Conservation (phyloP, 176 grass and related monocot genomes). For the Oryza officinalis region DNA sequence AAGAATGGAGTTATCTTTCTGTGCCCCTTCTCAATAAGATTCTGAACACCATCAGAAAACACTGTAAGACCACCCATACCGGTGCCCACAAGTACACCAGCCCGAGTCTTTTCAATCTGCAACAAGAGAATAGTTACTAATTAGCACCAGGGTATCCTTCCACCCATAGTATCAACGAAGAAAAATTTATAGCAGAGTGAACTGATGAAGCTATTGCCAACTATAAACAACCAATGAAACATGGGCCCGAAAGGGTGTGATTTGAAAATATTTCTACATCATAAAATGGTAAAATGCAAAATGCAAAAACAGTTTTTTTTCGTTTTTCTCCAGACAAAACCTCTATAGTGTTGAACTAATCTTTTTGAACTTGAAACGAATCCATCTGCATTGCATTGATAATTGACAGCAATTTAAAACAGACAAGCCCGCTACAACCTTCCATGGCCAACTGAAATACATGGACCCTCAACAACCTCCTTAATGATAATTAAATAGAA, state of each 20-base stretch:
- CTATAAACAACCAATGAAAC: not conserved
- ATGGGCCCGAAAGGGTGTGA: not conserved
- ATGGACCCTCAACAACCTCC: not conserved
- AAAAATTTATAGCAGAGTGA: slow-evolving; percentile 4
- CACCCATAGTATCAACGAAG: not conserved
- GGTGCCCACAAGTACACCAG: slow-evolving; percentile 94
- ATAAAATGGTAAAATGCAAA: not conserved
- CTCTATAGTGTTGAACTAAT: not conserved
- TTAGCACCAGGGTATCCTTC: slow-evolving; percentile 26
- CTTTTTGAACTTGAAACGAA: not conserved
- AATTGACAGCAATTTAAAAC: not conserved
- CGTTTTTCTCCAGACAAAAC: not conserved
- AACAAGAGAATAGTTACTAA: slow-evolving; percentile 16
- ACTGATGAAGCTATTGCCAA: not conserved
- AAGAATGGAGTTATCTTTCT: slow-evolving; percentile 98
- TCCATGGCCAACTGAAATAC: not conserved
- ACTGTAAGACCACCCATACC: slow-evolving; percentile 97
- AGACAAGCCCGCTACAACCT: not conserved
- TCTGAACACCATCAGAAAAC: slow-evolving; percentile 93
- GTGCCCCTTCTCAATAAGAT: slow-evolving; percentile 89
- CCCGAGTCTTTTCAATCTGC: slow-evolving; percentile 84
- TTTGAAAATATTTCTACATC: not conserved
- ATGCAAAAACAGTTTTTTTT: not conserved
- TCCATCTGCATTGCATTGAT: not conserved
- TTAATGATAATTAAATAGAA: slow-evolving; percentile 16